phyloP scores from a whole-genome alignment of 352 stramenopile species.

The Globisporangium echinulatum region DNA sequence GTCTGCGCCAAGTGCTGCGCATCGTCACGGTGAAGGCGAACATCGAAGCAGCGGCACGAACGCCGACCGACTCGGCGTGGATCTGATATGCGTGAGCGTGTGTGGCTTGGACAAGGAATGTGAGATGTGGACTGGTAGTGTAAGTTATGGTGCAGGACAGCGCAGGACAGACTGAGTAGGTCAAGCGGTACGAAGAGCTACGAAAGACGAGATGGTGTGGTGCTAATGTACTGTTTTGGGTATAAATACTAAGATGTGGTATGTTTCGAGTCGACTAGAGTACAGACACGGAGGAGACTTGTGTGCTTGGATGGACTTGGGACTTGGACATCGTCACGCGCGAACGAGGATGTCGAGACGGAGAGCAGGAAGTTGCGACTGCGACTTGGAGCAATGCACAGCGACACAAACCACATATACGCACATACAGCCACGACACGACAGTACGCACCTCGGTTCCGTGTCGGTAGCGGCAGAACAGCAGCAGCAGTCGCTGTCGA shows the following conservation, averaged over 20 bases:
- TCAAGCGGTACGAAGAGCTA: no score
- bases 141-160: background rate
- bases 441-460: slow-evolving; percentile 1
- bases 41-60: slow-evolving; percentile 28
- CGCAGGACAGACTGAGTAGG: background rate
- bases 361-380: background rate
- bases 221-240: no score
- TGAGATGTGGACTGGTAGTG: no score
- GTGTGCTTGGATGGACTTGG: background rate
- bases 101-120: no score
- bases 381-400: background rate
- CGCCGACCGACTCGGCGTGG: slow-evolving; percentile 17
- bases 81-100: background rate
- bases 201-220: no score
- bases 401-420: background rate
- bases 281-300: background rate
- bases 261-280: background rate
- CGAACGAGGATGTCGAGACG: background rate
- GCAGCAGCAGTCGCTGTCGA: background rate
- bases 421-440: slow-evolving; percentile 3
- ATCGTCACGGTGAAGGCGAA: slow-evolving; percentile 41
- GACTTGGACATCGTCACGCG: background rate
- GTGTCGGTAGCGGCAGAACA: background rate
- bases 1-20: slow-evolving; percentile 65
- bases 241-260: no score